Evolutionary conservation across 164 flowering plant genomes (phyloP), one percentile per base, ranked within the genome.

Genomic region (Annona cherimola): DNA sequence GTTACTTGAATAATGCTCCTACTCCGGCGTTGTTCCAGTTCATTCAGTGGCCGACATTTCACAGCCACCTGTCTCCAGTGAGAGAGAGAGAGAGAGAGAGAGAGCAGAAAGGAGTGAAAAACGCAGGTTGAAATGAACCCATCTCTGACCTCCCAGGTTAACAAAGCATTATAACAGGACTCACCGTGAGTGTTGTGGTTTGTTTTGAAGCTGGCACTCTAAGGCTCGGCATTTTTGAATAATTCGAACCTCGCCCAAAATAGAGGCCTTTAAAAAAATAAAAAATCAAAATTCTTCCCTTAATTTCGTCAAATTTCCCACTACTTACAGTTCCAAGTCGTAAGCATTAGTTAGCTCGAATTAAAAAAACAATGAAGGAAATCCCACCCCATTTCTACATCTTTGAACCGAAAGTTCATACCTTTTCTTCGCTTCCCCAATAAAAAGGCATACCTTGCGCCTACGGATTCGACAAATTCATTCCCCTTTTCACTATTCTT

Each of bases 31-130:
- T 79, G 69, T 43, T 88, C 95, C 76, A 73, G 79, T 78, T 61
- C 81, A 35, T 84, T 78, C 61, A 86, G 79, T 8, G 92, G 95
- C 80, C 98, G 81, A 74, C 98, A 93, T 84, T 90, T 93, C 18
- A 93, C 90, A 35, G 91, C 92, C 74, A 93, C 96, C 98, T 93
- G 78, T 3, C 66, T 45, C 8, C 18, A 54, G 77, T n/a, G 54
- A 75, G 11, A n/a, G 63, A 7, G 12, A 61, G 35, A 26, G 35
- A 26, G 35, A 26, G 35, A 26, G 1, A 26, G 35, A 26, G 35
- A 26, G 35, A 26, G 35, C 35, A 26, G 35, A 26, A 26, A 0
- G 35, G 35, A 26, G 35, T 26, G 35, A 26, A 26, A 26, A 26
- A 26, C 35, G 35, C 35, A 26, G 35, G 35, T 26, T 26, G 35